These are phyloP conservation scores for Paspalum vaginatum DNA, from an alignment of 176 grass and related monocot genomes.

Conservation along the genomic window DNA sequence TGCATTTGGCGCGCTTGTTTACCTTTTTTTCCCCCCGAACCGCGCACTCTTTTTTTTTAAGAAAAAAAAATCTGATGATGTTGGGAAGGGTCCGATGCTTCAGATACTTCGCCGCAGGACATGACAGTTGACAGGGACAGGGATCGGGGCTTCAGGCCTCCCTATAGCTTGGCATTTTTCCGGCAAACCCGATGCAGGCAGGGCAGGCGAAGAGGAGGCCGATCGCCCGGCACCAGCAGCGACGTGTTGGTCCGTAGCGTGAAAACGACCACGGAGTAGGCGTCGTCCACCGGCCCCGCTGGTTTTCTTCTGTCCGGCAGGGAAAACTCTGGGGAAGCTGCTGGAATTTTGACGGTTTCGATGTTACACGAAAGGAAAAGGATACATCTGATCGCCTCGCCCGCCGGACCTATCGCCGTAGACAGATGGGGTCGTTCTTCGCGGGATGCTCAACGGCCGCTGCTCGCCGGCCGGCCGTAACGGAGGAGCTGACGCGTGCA, in stretches of 20 bases:
- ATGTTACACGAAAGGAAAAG: not conserved
- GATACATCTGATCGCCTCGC: not conserved
- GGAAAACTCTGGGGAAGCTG: not conserved
- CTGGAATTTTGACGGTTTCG: not conserved
- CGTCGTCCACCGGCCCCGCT: not conserved
- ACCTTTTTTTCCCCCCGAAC: not conserved
- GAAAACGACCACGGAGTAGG: not conserved
- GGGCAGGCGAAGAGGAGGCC: not conserved
- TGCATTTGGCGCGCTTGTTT: constrained; percentile 19
- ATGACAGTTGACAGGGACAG: not conserved
- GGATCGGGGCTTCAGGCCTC: not conserved
- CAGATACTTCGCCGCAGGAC: not conserved
- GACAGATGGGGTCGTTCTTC: not conserved
- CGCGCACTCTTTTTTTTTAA: not conserved
- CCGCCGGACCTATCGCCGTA: not conserved
- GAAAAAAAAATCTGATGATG: not conserved
- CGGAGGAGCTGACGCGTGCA: not conserved
- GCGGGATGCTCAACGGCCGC: no score
- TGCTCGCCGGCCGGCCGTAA: not conserved
- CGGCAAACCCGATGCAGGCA: constrained; percentile 28
- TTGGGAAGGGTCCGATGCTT: not conserved
- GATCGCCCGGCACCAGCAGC: not conserved
- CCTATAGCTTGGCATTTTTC: not conserved
- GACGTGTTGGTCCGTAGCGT: constrained; percentile 6
- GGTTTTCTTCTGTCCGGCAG: not conserved